These are phyloP conservation scores for Entonaema liquescens DNA, from an alignment of 495 filamentous ascomycete species.

Conservation along the genomic window DNA sequence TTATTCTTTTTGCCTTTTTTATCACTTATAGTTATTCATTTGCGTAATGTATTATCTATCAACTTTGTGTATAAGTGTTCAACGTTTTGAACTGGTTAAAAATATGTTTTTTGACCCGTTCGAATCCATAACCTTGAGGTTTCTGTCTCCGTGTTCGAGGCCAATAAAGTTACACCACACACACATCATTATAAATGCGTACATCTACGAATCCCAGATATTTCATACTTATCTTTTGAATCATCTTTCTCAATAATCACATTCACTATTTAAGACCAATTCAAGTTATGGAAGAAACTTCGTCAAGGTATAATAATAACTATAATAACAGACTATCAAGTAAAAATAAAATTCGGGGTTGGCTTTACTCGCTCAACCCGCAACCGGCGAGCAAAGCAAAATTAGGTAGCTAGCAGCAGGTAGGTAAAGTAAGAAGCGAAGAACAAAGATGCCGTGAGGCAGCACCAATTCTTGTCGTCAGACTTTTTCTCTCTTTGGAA, in stretches of 20 bases:
- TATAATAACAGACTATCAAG: constrained; percentile 39
- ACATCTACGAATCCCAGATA: neutral
- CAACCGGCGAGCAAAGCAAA: constrained; percentile 7
- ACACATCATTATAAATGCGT: neutral
- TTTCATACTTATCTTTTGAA: too few species aligned
- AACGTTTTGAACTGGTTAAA: neutral
- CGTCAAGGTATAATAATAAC: constrained; percentile 28
- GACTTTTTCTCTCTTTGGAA: constrained; percentile 36
- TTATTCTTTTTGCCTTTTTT: constrained; percentile 50
- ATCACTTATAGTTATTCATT: constrained; percentile 34
- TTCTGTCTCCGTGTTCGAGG: constrained; percentile 14
- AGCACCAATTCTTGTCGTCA: constrained; percentile 50
- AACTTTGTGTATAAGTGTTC: constrained; percentile 1
- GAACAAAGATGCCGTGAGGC: constrained; percentile 56
- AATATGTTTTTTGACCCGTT: constrained; percentile 19
- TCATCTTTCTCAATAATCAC: neutral
- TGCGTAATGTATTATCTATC: neutral
- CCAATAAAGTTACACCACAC: neutral
- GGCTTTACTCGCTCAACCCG: constrained; percentile 8
- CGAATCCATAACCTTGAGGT: constrained; percentile 21
- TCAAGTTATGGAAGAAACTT: neutral
- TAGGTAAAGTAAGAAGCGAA: constrained; percentile 34
- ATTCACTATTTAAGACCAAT: neutral
- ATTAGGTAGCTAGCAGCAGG: too few species aligned
- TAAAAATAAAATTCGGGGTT: constrained; percentile 9